Percentiles rank a stretch among this genome's conserved stretches.
Conservation (phyloP, 805 yeast species). For the Suhomyces sp. region DNA sequence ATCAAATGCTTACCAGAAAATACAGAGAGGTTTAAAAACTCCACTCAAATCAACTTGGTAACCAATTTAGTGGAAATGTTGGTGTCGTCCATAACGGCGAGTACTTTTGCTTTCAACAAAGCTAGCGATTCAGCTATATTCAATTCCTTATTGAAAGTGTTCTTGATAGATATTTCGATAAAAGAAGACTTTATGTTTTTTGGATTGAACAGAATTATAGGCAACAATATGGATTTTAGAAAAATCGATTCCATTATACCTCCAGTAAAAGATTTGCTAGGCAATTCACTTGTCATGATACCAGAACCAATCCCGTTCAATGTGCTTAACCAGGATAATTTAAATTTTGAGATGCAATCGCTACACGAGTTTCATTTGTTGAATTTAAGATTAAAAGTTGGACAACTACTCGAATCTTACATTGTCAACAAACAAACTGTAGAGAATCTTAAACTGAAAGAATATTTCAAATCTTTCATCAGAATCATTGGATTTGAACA, state of each 20-base stretch:
- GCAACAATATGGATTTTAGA: slow-evolving; percentile 45
- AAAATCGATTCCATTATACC: slow-evolving; percentile 46
- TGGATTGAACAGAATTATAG: slow-evolving; percentile 54
- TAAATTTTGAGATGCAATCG: slow-evolving; percentile 17
- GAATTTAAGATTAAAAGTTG: slow-evolving; percentile 43
- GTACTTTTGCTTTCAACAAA: slow-evolving; percentile 22
- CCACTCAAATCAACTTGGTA: slow-evolving; percentile 48
- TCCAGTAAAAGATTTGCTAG: slow-evolving; percentile 16
- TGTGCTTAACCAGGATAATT: slow-evolving; percentile 8
- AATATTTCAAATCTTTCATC: slow-evolving; percentile 39
- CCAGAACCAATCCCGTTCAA: slow-evolving; percentile 30
- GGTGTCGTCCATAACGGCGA: slow-evolving; percentile 37
- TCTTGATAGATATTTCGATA: slow-evolving; percentile 41
- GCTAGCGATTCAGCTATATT: slow-evolving; percentile 13
- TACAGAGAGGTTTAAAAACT: slow-evolving; percentile 39
- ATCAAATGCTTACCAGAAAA: slow-evolving; percentile 46
- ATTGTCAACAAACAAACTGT: slow-evolving; percentile 27
- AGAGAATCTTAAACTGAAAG: slow-evolving; percentile 32
- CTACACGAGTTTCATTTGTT: slow-evolving; percentile 46
- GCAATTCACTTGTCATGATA: slow-evolving; percentile 18
- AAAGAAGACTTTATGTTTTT: slow-evolving; percentile 43
- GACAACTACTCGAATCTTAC: slow-evolving; percentile 48
- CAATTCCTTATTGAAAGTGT: slow-evolving; percentile 31
- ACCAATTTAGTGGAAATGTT: slow-evolving; percentile 54
- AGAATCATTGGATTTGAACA: slow-evolving; percentile 50